Base-by-base conservation (phyloP, 225 moss, liverwort and hornwort species). In the Polytrichum commune region DNA sequence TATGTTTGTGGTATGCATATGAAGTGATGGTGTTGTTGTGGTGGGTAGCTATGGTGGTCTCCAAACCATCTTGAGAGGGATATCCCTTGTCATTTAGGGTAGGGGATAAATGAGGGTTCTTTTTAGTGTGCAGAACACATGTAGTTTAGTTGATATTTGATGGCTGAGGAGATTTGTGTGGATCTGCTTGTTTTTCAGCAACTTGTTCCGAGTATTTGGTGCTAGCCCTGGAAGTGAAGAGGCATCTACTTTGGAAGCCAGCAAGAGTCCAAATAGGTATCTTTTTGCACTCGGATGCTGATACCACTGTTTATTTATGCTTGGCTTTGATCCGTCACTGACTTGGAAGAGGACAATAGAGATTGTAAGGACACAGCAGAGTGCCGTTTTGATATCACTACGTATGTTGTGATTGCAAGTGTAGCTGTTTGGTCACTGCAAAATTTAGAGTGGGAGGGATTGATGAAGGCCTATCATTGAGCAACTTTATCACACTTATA, bases 181-280 rank as follows among this genome's bases (percentile, higher is more conserved):
- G 63, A 26, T 29, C 5, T 18, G 18, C 10, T 63, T 81, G 35
- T 53, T 62, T 72, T 68, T 62, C 89, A 97, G 22, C 89, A 97
- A 94, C 85, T 86, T 97, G 80, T 97, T 97, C 77, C 92, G 96
- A 76, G 96, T 97, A 27, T 97, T 97, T 81, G 96, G 96, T 53
- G 91, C 88, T 60, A 88, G 81, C 23, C 82, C 90, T 72, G 96
- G 94, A 78, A 97, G 96, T 81, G 94, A 94, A 64, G 96, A 97
- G 81, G 79, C 89, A 61, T 89, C 96, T n/a, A 89, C 88, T 62
- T 83, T 96, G 75, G 96, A 96, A 90, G 93, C 93, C 33, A 96
- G 96, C 90, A 96, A 96, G 83, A 93, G 84, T 86, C 96, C 96
- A 22, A 96, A 92, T 77, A 96, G 93, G 96, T 96, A 76, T 69